Base-by-base conservation (phyloP, 495 filamentous ascomycete genomes). In the Neurospora sp. region DNA sequence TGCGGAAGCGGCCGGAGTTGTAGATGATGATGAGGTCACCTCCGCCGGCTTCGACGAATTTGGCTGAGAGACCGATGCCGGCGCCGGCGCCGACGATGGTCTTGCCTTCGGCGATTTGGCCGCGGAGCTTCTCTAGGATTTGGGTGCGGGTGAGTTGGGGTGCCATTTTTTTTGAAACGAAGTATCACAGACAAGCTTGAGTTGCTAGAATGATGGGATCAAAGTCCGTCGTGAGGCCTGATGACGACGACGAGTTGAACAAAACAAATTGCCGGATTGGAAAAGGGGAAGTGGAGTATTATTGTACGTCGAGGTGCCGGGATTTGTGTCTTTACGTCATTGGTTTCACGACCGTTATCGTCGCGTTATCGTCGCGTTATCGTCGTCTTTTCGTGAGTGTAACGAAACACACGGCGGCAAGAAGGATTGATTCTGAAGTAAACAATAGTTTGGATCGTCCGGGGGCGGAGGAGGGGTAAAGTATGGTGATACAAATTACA, bases 31-130 rank as follows among this genome's bases (percentile, higher is more conserved):
- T 90, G 37, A 92, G 84, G 74, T 92, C 89, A 69, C 83, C 87
- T 72, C 90, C 89, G 73, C 89, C 90, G 40, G 85, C 83, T 78
- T 92, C 90, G 77, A 91, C 83, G 75, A 85, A 89, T 76, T 93
- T 92, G 74, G 91, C 90, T 1, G 90, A 90, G 6, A 92, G 87
- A 9, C 91, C 90, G 76, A 90, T 92, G 86, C 89, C 91, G 72
- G 90, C 90, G 40, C 90, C 90, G 9, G 89, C 90, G 22, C 91
- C 90, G 45, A 92, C 85, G 74, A 93, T 88, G 73, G 86, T 81
- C 68, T 84, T 83, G 69, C 86, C 87, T 61, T 84, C 80, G 35
- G 81, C 78, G 61, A 90, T 85, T 70, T 85, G 84, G 37, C 81
- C 79, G 70, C 84, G 83, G 20, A 92, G 87, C 38, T 82, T 79